Evolutionary conservation across 768 basidiomycete species (phyloP), one percentile per base, ranked within the genome.

Genomic region (Kwoniella pini): DNA sequence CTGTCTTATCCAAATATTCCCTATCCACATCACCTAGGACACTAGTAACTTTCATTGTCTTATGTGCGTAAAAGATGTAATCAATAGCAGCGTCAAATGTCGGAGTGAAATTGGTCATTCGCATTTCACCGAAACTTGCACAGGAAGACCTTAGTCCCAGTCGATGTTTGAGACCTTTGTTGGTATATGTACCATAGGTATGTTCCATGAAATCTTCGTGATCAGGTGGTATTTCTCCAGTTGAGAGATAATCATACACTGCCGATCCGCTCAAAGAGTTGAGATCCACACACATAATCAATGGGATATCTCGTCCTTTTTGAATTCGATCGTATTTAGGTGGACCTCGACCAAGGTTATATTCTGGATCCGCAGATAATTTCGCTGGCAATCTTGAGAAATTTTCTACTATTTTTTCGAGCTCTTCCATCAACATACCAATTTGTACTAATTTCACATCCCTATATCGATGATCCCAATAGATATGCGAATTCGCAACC

Each of bases 391-490:
- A 86, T 70, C 84, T 86, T 36, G 92, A 87, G 76, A 97, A 97
- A 70, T 84, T 85, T 54, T 85, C 82, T 1, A 88, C 88, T 53
- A 91, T 86, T 83, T 93, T 95, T 81, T 92, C 89, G 19, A 96
- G 80, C 78, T 97, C 94, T 61, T 97, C 95, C 61, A 96, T 81
- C 48, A 98, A 82, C 64, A 98, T 83, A 3, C 91, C 94, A n/a
- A 84, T 85, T 75, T 99, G 96, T 5, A 98, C 92, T 65, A 99
- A 85, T 81, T 99, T 99, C 81, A 99, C 96, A 77, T 99, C 96
- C 51, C 90, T 82, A 81, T 86, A 96, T 50, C 85, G 84, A 12
- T 89, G 90, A 76, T 97, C 89, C 95, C 95, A 98, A 68, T 88
- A 85, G 58, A 97, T 85, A 77, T 99, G 96, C 5, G 86, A 85